Percentiles rank a stretch among this genome's conserved stretches.
Conservation (phyloP, 148 eudicot species). For the Euryodendron excelsum region DNA sequence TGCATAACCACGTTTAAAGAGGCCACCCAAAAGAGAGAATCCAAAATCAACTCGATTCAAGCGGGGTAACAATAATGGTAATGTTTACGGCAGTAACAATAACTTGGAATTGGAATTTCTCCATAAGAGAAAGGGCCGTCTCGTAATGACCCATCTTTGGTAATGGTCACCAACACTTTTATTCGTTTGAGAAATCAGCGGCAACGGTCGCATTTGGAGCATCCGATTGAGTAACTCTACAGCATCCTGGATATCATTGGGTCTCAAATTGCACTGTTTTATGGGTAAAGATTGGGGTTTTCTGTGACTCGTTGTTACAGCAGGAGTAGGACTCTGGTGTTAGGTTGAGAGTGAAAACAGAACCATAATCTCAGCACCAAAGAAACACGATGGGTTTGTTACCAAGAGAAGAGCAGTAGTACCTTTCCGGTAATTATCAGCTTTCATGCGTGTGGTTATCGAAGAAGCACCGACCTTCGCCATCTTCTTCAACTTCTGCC, state of each 20-base stretch:
- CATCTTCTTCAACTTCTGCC: too few species aligned
- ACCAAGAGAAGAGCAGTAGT: too few species aligned
- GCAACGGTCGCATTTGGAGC: conserved; percentile 13
- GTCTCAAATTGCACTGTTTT: background rate
- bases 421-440: too few species aligned
- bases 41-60: background rate
- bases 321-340: background rate
- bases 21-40: background rate
- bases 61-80: background rate
- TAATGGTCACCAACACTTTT: background rate
- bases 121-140: background rate
- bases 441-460: too few species aligned
- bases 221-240: background rate
- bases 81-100: background rate
- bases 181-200: background rate
- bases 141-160: background rate
- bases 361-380: too few species aligned
- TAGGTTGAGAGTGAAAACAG: too few species aligned
- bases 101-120: background rate
- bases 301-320: background rate
- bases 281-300: background rate
- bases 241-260: background rate
- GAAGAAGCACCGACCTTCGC: too few species aligned
- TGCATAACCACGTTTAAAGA: background rate
- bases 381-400: too few species aligned